phyloP scores from a whole-genome alignment of 2,329 filamentous ascomycete genomes.

The Pseudogymnoascus sp. region DNA sequence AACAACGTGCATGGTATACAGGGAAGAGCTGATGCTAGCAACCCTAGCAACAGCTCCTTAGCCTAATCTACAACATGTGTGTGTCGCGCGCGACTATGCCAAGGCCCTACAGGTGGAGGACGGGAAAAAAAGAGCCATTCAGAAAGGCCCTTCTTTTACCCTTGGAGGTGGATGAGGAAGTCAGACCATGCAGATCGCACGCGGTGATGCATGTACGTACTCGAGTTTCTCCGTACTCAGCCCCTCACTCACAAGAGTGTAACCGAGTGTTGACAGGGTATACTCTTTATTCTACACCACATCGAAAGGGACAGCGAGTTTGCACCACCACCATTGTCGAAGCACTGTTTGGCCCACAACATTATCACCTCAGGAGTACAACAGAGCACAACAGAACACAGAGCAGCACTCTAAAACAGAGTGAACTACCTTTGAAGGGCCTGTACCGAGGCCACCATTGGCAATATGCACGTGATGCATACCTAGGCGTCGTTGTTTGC shows the following conservation, averaged over 20 bases:
- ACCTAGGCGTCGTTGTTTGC: neutral
- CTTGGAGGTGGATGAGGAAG: neutral
- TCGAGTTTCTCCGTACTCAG: neutral
- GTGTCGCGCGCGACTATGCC: neutral
- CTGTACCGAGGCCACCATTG: neutral
- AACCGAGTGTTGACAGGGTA: neutral
- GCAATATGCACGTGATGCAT: neutral
- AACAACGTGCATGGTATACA: neutral
- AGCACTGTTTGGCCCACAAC: neutral
- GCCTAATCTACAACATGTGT: constrained; percentile 5
- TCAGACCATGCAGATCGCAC: neutral
- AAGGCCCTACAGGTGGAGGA: neutral
- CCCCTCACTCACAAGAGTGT: neutral
- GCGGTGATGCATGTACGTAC: neutral
- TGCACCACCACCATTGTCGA: neutral
- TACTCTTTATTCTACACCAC: neutral
- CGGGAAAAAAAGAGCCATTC: neutral
- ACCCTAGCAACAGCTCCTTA: neutral
- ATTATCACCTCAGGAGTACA: neutral
- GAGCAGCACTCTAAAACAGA: neutral
- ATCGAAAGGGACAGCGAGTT: neutral
- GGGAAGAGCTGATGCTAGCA: neutral
- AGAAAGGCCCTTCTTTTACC: neutral
- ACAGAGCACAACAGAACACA: neutral
- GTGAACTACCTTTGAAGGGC: neutral